Evolutionary conservation across 192 early-diverging fungal genomes (phyloP), one percentile per base, ranked within the genome.

Genomic region (Coemansia furcata): DNA sequence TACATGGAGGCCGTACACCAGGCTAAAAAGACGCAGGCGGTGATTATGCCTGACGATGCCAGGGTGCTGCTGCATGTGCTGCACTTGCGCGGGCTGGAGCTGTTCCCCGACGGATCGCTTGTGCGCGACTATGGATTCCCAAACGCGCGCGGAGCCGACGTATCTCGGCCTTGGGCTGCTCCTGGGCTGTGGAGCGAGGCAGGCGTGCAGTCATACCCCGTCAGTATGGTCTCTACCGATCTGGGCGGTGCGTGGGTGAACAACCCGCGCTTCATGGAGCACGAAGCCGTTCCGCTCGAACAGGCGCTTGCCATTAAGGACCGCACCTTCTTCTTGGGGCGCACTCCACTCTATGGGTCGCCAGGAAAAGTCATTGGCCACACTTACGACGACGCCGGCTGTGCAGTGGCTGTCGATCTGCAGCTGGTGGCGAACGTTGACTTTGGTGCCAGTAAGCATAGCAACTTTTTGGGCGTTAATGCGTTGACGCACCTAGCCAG

Each of bases 291-390:
- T 17, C 84, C 89, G 3, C 66, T 95, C 0, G 78, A 80, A 2
- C 82, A 84, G n/a, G 92, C 93, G 59, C 94, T 91, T 63, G 94
- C 92, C 10, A 12, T 89, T 11, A 68, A 71, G 3, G 87, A 87
- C 3, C 81, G 83, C 17, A 89, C 94, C 3, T 96, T 97, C 72
- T 95, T 95, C 74, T 73, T 98, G 59, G 92, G 91, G 10, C 72
- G 74, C 49, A 65, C 74, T 14, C 73, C 77, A 4, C 82, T 87
- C 49, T 97, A 94, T 65, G 97, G 97, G 44, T 72, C 85, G 14
- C 81, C 85, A 3, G 90, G 84, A 8, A 86, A 87, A 19, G 89
- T 98, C 23, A 76, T 84, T 62, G 88, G 86, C 0, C 85, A 92
- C 65, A 42, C 72, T 1, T 72, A 81, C 35, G 61, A 74, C 55